These are phyloP conservation scores for Mentha longifolia DNA, from an alignment of 257 asterid species.

Conservation along the genomic window DNA sequence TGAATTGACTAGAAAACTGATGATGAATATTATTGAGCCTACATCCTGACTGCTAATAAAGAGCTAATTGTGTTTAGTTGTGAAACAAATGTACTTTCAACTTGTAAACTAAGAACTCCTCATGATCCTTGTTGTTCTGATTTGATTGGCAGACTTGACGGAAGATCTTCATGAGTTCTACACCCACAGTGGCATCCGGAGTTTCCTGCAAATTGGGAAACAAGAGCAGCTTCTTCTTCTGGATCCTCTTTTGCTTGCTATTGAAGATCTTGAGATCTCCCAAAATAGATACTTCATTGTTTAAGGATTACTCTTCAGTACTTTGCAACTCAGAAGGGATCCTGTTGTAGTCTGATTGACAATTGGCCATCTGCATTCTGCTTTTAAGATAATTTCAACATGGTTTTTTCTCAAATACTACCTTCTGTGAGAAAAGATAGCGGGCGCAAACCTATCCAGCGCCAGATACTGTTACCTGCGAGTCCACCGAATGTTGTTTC, in stretches of 20 bases:
- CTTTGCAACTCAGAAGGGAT: slow-evolving; percentile 36
- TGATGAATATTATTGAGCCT: not conserved
- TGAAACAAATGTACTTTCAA: slow-evolving; percentile 2
- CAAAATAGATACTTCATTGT: slow-evolving; percentile 21
- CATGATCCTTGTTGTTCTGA: slow-evolving; percentile 16
- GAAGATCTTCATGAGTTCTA: slow-evolving; percentile 38
- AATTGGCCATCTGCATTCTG: slow-evolving; percentile 39
- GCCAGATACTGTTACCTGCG: slow-evolving; percentile 37
- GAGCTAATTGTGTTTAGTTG: not conserved
- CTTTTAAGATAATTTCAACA: slow-evolving; percentile 28
- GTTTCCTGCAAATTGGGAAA: slow-evolving; percentile 64
- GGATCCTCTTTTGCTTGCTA: slow-evolving; percentile 57
- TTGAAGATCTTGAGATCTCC: slow-evolving; percentile 43
- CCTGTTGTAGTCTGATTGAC: slow-evolving; percentile 30
- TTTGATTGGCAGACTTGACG: slow-evolving; percentile 32
- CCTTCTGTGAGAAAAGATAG: slow-evolving; percentile 33
- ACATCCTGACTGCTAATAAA: slow-evolving; percentile 10
- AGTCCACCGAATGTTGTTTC: slow-evolving; percentile 46
- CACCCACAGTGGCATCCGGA: slow-evolving; percentile 34
- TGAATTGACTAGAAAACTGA: slow-evolving; percentile 7
- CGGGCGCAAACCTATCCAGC: slow-evolving; percentile 33
- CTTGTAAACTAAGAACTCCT: slow-evolving; percentile 11
- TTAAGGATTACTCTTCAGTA: slow-evolving; percentile 30
- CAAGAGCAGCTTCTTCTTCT: slow-evolving; percentile 56
- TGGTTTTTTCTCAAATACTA: slow-evolving; percentile 49